Evolutionary conservation across 116 monocot species (phyloP).

Genomic region (Zostera marina): DNA sequence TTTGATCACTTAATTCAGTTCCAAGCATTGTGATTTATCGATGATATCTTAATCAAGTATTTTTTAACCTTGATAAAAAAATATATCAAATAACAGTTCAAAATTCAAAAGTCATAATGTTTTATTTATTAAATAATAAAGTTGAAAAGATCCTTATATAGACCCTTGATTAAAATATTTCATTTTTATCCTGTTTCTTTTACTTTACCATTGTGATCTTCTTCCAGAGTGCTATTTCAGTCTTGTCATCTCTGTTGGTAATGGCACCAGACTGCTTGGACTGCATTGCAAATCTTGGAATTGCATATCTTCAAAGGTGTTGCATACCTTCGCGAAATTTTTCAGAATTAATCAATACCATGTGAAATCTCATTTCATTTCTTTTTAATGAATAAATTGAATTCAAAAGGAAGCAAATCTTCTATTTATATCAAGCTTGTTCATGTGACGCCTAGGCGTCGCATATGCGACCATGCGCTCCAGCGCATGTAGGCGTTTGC

Average conservation of each 20-base stretch:
- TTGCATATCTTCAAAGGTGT: slow-evolving; percentile 85
- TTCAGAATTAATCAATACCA: neutral
- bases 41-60: no score
- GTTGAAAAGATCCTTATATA: no score
- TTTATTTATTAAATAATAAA: no score
- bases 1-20: no score
- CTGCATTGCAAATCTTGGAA: slow-evolving; percentile 84
- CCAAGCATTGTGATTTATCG: no score
- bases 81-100: no score
- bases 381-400: neutral
- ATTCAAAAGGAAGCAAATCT: neutral
- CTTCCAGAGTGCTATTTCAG: slow-evolving; percentile 76
- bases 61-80: no score
- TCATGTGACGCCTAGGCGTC: no score
- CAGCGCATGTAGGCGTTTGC: no score
- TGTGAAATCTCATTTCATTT: neutral
- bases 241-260: slow-evolving; percentile 56
- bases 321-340: neutral
- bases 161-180: no score
- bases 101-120: no score
- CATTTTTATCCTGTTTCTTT: neutral
- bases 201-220: slow-evolving; percentile 7
- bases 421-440: neutral
- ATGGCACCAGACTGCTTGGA: slow-evolving; percentile 69
- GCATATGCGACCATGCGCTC: no score